Percentiles rank a stretch among this genome's conserved stretches.
phyloP scores from a whole-genome alignment of 2,329 filamentous ascomycete genomes.

The Scedosporium apiospermum region DNA sequence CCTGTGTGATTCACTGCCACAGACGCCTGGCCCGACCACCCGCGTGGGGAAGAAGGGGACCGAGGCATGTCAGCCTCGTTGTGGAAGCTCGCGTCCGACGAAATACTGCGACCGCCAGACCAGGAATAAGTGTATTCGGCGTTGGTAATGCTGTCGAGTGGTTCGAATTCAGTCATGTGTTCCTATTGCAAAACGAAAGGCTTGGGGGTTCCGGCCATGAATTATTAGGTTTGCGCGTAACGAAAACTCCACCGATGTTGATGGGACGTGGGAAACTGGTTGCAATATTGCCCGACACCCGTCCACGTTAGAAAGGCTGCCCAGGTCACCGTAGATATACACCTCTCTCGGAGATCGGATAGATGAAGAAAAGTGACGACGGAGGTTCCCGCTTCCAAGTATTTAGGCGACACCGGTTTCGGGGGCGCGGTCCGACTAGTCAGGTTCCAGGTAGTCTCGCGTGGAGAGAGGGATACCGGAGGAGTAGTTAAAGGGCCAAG shows the following conservation, averaged over 20 bases:
- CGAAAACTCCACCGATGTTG: neutral
- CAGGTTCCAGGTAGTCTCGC: neutral
- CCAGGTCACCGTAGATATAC: neutral
- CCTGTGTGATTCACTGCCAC: constrained; percentile 26
- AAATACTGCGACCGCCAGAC: constrained; percentile 35
- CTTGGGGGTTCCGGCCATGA: neutral
- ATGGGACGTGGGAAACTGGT: neutral
- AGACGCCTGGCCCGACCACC: constrained; percentile 10
- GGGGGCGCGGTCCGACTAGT: neutral
- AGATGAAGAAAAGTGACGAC: neutral
- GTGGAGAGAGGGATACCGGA: neutral
- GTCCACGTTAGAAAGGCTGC: neutral
- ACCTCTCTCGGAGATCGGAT: neutral
- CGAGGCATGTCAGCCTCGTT: constrained; percentile 17
- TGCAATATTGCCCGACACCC: neutral
- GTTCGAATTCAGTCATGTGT: neutral
- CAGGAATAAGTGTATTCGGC: constrained; percentile 17
- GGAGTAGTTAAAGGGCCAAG: neutral
- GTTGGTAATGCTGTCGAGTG: neutral
- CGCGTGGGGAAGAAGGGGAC: constrained; percentile 20
- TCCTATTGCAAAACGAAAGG: neutral
- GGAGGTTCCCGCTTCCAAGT: neutral
- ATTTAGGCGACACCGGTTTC: neutral
- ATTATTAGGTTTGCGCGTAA: neutral
- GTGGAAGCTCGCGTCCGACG: constrained; percentile 29